A percentile compares a stretch with the other conserved stretches of the same genome.
phyloP scores from a whole-genome alignment of 2,329 filamentous ascomycete genomes.

The Aspergillus latus region DNA sequence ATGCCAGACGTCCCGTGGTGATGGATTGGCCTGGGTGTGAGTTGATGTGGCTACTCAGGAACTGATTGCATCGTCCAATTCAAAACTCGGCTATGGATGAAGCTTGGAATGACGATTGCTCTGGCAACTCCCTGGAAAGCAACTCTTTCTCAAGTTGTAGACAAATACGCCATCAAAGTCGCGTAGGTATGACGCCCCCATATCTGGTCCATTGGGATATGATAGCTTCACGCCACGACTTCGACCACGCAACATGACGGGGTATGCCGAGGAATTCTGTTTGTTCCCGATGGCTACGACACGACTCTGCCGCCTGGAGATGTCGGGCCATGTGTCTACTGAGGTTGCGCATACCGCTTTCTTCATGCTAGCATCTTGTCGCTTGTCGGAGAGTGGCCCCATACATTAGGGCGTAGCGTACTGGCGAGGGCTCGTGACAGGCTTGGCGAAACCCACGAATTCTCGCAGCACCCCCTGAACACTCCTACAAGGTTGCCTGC shows the following conservation, averaged over 20 bases:
- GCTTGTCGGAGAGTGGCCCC: not conserved
- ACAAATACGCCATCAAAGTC: not conserved
- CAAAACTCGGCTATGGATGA: not conserved
- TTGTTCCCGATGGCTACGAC: not conserved
- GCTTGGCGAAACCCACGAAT: not conserved
- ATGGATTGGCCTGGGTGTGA: not conserved
- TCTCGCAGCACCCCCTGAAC: not conserved
- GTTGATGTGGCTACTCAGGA: not conserved
- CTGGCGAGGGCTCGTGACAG: not conserved
- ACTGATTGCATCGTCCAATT: not conserved
- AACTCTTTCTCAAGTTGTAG: not conserved
- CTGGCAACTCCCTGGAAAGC: not conserved
- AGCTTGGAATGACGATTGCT: not conserved
- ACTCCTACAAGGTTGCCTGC: not conserved
- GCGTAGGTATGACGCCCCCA: not conserved
- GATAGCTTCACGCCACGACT: not conserved
- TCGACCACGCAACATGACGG: not conserved
- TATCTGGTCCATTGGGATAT: not conserved
- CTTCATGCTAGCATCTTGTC: not conserved
- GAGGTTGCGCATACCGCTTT: not conserved
- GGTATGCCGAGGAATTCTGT: not conserved
- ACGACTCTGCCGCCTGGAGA: not conserved
- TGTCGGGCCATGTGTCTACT: not conserved
- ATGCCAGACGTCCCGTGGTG: not conserved
- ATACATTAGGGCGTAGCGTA: not conserved